Base-by-base conservation (phyloP, 2,329 filamentous ascomycete genomes). In the Trichoderma atroviride region DNA sequence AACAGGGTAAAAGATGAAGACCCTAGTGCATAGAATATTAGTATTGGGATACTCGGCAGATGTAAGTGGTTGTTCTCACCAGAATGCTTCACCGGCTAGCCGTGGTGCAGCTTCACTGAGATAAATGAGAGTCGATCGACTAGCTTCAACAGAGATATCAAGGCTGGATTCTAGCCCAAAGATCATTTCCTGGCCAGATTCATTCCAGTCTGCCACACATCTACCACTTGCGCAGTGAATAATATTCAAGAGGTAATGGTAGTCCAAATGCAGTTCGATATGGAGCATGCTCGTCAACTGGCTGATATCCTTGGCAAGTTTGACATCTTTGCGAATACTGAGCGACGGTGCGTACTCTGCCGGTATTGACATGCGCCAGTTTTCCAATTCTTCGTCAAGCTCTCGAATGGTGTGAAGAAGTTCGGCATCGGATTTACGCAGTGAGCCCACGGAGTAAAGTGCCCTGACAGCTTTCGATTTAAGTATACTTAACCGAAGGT, bases 1-100 rank as follows among this genome's bases (percentile, higher is more conserved):
- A 67, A 86, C 83, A 1, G 86, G 86, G 67, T 88, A 88, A 72
- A 87, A 88, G 2, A 87, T 78, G 4, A 87, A 75, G n/a, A 83
- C 76, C 85, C 86, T 88, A 14, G 7, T 19, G 16, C 10, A 27
- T 10, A 16, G 2, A 13, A 7, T 11, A 31, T 67, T 52, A 67
- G 64, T 22, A 52, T 7, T 5, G 22, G 10, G n/a, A n/a, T 1
- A 14, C 4, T 13, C 2, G 47, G 22, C 9, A 14, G 11, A 47
- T 27, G 1, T 24, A 31, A 33, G 2, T 24, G 10, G 24, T n/a
- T 6, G 10, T 33, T 31, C 65, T 61, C 5, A 65, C 84, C 84
- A 86, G 71, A 87, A 87, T 13, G 82, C 80, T 55, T 85, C 83
- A 0, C 81, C 79, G 0, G 80, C 78, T 1, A 88, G 74, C 0